A percentile compares a stretch with the other conserved stretches of the same genome.
Conservation (phyloP, 176 grass and related monocot genomes). For the Oryza officinalis region DNA sequence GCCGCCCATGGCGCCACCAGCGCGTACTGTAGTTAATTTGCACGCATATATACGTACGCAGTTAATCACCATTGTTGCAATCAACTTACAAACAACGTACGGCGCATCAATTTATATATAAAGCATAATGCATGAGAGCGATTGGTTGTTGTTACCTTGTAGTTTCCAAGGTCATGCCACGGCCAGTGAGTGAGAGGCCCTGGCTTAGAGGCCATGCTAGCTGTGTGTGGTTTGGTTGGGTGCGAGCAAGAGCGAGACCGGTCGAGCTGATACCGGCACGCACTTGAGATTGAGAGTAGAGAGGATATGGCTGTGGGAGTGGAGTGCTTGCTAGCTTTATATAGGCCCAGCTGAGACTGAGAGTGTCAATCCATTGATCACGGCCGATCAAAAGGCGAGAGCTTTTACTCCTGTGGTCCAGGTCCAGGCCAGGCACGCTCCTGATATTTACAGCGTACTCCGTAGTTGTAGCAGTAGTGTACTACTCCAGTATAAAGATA, state of each 20-base stretch:
- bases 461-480: too few relatives aligned
- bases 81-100: too few relatives aligned
- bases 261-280: not conserved
- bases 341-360: not conserved
- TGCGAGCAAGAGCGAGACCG: too few relatives aligned
- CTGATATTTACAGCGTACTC: not conserved
- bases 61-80: not conserved
- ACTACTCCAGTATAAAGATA: too few relatives aligned
- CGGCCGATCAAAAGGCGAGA: not conserved
- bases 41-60: not conserved
- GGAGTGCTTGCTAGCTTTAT: not conserved
- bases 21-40: conserved; percentile 37
- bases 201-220: conserved; percentile 49
- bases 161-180: conserved; percentile 66
- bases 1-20: conserved; percentile 61
- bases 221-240: not conserved
- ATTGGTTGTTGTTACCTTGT: conserved; percentile 35
- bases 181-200: conserved; percentile 63
- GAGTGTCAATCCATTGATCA: not conserved
- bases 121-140: not conserved
- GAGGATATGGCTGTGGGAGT: not conserved
- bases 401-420: not conserved
- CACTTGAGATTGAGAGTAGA: too few relatives aligned
- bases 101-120: too few relatives aligned
- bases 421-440: not conserved